Evolutionary conservation across 2,329 filamentous ascomycete genomes (phyloP).

Genomic region (Alternaria novae-zelandiae): DNA sequence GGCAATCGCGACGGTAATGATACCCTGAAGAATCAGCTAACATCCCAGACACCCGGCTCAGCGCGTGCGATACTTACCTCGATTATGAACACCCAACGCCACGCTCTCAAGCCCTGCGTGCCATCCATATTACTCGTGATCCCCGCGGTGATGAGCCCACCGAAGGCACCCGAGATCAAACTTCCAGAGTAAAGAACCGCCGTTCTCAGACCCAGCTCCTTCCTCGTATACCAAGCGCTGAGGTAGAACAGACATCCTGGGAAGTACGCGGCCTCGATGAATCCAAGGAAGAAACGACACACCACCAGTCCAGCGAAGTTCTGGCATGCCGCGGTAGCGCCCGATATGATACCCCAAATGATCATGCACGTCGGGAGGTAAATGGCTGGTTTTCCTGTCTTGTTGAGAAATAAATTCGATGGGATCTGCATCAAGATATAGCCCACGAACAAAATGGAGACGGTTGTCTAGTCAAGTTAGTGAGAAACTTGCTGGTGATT

Average conservation of each 20-base stretch:
- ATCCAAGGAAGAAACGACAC: conserved; percentile 60
- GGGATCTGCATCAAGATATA: conserved; percentile 57
- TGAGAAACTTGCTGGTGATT: background rate
- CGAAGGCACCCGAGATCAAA: conserved; percentile 74
- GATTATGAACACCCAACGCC: conserved; percentile 73
- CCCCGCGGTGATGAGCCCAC: conserved; percentile 64
- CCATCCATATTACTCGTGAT: conserved; percentile 71
- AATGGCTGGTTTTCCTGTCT: conserved; percentile 48
- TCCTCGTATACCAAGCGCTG: conserved; percentile 71
- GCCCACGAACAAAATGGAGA: conserved; percentile 66
- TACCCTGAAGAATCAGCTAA: conserved; percentile 55
- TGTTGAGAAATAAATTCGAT: conserved; percentile 55
- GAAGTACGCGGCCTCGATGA: conserved; percentile 60
- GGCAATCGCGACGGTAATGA: conserved; percentile 68
- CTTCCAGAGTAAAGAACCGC: conserved; percentile 72
- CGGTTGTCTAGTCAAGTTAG: conserved; percentile 28
- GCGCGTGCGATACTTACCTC: conserved; percentile 35
- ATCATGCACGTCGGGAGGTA: conserved; percentile 52
- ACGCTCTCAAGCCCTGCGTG: conserved; percentile 63
- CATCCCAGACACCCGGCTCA: background rate
- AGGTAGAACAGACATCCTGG: conserved; percentile 70
- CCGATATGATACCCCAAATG: conserved; percentile 52
- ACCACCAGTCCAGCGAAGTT: conserved; percentile 56
- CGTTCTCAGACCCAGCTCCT: conserved; percentile 70
- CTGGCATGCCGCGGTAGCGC: conserved; percentile 49